These are phyloP conservation scores for Leccinum fibrillosum DNA, from an alignment of 768 basidiomycete genomes.

Conservation along the genomic window DNA sequence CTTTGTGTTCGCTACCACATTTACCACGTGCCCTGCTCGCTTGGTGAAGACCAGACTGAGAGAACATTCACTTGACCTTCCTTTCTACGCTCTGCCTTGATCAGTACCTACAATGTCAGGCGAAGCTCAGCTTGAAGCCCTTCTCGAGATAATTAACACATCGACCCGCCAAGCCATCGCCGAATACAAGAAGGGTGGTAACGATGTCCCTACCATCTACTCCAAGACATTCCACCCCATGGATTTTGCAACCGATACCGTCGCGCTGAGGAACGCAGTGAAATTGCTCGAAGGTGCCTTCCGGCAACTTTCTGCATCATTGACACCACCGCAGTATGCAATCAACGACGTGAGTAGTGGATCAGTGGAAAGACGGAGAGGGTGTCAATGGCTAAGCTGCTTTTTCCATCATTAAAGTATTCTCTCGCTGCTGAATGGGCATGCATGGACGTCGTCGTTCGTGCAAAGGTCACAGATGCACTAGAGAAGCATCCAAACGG, in stretches of 20 bases:
- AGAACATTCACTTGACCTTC: background rate
- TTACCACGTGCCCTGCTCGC: too few relatives aligned
- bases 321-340: conserved; percentile 28
- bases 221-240: conserved; percentile 22
- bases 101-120: conserved; percentile 12
- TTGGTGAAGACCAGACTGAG: background rate
- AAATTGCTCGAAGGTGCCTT: conserved; percentile 26
- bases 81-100: background rate
- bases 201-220: conserved; percentile 23
- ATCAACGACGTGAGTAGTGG: conserved; percentile 17
- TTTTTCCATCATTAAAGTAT: conserved; percentile 1
- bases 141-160: conserved; percentile 28
- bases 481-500: background rate
- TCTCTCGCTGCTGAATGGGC: conserved; percentile 25
- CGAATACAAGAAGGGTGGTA: conserved; percentile 23
- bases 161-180: conserved; percentile 26
- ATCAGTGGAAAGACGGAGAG: background rate
- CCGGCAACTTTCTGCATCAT: conserved; percentile 23
- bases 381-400: background rate
- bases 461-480: background rate
- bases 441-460: conserved; percentile 20
- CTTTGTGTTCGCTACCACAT: too few relatives aligned
- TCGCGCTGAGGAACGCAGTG: conserved; percentile 24
- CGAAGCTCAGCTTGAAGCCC: conserved; percentile 8
- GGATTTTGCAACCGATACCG: conserved; percentile 17